phyloP scores from a whole-genome alignment of 2,329 filamentous ascomycete species.

The Coccinonectria pachysandricola region DNA sequence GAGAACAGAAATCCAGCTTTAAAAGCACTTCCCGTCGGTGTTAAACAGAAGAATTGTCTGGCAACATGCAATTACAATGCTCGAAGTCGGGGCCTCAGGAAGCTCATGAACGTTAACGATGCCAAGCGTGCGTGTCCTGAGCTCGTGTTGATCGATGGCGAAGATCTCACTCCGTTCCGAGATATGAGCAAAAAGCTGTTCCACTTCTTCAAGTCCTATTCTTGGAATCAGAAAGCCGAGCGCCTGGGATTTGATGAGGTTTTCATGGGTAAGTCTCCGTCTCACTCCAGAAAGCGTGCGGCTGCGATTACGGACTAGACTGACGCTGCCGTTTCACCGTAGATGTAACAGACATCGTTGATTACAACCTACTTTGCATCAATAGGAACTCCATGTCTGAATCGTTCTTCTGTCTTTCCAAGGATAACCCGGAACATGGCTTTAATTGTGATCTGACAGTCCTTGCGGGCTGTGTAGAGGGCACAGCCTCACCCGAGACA shows the following conservation, averaged over 20 bases:
- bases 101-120: slow-evolving; percentile 77
- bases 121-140: slow-evolving; percentile 74
- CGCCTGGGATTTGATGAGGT: slow-evolving; percentile 87
- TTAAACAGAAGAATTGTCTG: slow-evolving; percentile 88
- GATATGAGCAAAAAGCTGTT: slow-evolving; percentile 78
- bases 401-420: slow-evolving; percentile 74
- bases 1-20: slow-evolving; percentile 70
- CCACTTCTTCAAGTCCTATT: slow-evolving; percentile 57
- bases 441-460: slow-evolving; percentile 66
- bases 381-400: slow-evolving; percentile 52
- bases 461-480: slow-evolving; percentile 51
- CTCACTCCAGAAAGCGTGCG: too few relatives aligned
- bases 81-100: slow-evolving; percentile 59
- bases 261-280: slow-evolving; percentile 34
- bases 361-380: slow-evolving; percentile 66
- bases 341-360: slow-evolving; percentile 78
- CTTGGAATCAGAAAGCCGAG: slow-evolving; percentile 72
- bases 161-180: slow-evolving; percentile 77
- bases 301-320: too few relatives aligned
- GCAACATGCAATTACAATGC: slow-evolving; percentile 94
- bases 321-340: too few relatives aligned
- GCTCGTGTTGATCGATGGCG: slow-evolving; percentile 74
- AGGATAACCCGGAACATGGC: slow-evolving; percentile 63
- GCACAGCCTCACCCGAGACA: slow-evolving; percentile 10
- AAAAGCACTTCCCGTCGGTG: slow-evolving; percentile 63